Percentiles rank a stretch among this genome's conserved stretches.
phyloP scores from a whole-genome alignment of 345 rosid genomes.

The Eucalyptus tenuipes region DNA sequence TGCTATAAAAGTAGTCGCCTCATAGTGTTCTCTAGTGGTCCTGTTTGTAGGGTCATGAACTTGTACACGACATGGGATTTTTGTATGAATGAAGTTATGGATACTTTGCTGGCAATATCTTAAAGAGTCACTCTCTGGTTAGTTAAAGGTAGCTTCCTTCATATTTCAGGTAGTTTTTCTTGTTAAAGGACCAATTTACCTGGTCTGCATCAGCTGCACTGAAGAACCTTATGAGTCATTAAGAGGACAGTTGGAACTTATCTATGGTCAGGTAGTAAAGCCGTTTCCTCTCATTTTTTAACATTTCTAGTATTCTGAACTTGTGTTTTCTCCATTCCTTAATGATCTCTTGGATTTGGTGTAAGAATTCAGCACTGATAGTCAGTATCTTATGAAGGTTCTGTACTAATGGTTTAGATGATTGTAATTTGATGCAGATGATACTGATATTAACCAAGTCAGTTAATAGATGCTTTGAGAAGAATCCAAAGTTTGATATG shows the following conservation, averaged over 20 bases:
- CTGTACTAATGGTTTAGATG: background rate
- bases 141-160: background rate
- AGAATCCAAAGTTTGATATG: conserved; percentile 98
- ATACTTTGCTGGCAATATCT: background rate
- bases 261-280: conserved; percentile 83
- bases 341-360: background rate
- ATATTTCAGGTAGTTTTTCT: conserved; percentile 77
- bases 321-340: background rate
- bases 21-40: background rate
- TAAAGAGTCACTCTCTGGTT: background rate
- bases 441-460: conserved; percentile 93
- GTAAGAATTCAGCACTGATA: background rate
- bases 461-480: conserved; percentile 89
- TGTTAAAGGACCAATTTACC: conserved; percentile 94
- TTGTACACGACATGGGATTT: background rate
- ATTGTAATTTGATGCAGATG: conserved; percentile 56
- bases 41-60: background rate
- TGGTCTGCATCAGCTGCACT: conserved; percentile 96
- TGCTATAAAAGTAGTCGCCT: background rate
- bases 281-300: background rate
- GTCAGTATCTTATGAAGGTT: background rate
- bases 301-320: background rate
- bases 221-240: conserved; percentile 89
- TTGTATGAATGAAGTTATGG: background rate
- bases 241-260: conserved; percentile 84